Evolutionary conservation across 352 stramenopile genomes (phyloP).

Genomic region (Phytopythium mirpurense): DNA sequence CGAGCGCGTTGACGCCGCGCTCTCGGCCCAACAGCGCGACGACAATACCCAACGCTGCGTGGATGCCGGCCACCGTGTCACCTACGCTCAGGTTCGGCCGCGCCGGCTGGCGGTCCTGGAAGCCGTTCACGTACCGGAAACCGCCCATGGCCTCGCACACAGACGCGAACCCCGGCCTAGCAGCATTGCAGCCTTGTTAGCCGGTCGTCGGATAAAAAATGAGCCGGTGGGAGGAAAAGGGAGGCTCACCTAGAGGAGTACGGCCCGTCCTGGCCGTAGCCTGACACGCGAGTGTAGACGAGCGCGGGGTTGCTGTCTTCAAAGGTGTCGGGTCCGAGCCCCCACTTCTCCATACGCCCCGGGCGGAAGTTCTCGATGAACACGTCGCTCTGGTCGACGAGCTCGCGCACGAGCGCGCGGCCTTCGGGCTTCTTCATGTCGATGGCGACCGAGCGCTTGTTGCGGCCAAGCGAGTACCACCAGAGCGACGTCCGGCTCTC

Average conservation of each 20-base stretch:
- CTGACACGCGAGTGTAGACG: slow-evolving; percentile 81
- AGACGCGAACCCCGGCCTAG: slow-evolving; percentile 73
- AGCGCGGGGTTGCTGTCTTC: slow-evolving; percentile 70
- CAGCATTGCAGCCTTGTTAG: no score
- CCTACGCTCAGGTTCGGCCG: slow-evolving; percentile 82
- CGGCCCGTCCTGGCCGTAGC: slow-evolving; percentile 78
- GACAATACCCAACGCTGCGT: slow-evolving; percentile 74
- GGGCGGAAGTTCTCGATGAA: slow-evolving; percentile 89
- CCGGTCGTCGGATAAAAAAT: no score
- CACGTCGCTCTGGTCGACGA: slow-evolving; percentile 74
- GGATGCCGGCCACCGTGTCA: slow-evolving; percentile 81
- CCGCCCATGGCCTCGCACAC: slow-evolving; percentile 86
- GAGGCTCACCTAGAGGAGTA: slow-evolving; percentile 48
- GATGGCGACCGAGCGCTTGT: slow-evolving; percentile 82
- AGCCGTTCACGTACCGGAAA: slow-evolving; percentile 86
- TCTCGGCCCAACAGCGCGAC: slow-evolving; percentile 77
- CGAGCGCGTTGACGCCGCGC: slow-evolving; percentile 18
- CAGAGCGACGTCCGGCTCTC: slow-evolving; percentile 73
- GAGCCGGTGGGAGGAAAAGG: no score
- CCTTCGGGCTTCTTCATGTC: slow-evolving; percentile 75
- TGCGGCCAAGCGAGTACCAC: slow-evolving; percentile 87
- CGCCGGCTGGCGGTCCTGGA: slow-evolving; percentile 66
- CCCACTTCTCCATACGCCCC: slow-evolving; percentile 86
- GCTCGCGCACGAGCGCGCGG: slow-evolving; percentile 56
- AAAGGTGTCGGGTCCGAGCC: slow-evolving; percentile 70